Conservation (phyloP, 495 filamentous ascomycete species). For the Neurospora sp. region DNA sequence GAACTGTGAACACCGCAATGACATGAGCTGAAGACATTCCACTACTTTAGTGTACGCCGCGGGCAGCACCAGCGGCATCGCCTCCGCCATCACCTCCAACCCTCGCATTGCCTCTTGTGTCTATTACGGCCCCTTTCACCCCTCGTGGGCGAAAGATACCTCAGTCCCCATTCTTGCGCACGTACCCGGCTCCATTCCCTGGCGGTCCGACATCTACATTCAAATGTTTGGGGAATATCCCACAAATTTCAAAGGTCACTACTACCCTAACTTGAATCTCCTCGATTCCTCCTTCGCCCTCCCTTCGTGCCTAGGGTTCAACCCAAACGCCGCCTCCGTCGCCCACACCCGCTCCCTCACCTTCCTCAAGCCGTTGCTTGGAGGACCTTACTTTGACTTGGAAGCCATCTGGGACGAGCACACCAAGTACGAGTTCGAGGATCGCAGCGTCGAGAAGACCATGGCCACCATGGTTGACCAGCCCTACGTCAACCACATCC, state of each 20-base stretch:
- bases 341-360: conserved; percentile 41
- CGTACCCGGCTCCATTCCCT: background rate
- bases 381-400: conserved; percentile 47
- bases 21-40: background rate
- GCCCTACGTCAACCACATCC: conserved; percentile 51
- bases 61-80: background rate
- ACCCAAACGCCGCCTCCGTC: conserved; percentile 26
- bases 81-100: conserved; percentile 5
- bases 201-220: background rate
- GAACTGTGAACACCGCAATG: background rate
- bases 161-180: conserved; percentile 13
- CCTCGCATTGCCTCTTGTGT: conserved; percentile 22
- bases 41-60: conserved; percentile 6
- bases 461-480: conserved; percentile 52
- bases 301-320: conserved; percentile 31
- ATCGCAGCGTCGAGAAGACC: conserved; percentile 41
- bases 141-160: background rate
- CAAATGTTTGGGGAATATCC: background rate
- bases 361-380: conserved; percentile 41
- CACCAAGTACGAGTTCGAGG: conserved; percentile 43
- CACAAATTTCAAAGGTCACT: conserved; percentile 1
- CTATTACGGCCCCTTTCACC: conserved; percentile 16
- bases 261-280: conserved; percentile 20
- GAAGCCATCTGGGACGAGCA: conserved; percentile 54
- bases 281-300: conserved; percentile 26